Evolutionary conservation across 805 yeast genomes (phyloP).

Genomic region (Candida sakaeoensis): DNA sequence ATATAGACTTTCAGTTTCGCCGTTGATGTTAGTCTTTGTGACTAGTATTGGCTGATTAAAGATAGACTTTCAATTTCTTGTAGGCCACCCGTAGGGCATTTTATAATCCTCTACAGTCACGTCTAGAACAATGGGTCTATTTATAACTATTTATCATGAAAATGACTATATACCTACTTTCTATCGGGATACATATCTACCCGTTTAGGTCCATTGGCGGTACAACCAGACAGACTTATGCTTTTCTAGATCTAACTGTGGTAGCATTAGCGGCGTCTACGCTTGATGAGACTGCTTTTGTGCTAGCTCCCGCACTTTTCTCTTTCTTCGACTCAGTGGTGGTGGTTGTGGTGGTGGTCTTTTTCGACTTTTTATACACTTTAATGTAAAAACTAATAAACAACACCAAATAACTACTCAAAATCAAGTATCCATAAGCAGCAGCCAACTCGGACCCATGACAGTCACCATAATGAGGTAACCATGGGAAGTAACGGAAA

Average conservation of each 20-base stretch:
- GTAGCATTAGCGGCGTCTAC: slow-evolving; percentile 13
- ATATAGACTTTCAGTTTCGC: too few relatives aligned
- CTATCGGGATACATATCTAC: too few relatives aligned
- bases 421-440: slow-evolving; percentile 79
- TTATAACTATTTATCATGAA: too few relatives aligned
- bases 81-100: too few relatives aligned
- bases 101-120: too few relatives aligned
- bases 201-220: too few relatives aligned
- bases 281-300: slow-evolving; percentile 10
- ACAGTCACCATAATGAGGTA: slow-evolving; percentile 80
- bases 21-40: too few relatives aligned
- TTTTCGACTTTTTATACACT: slow-evolving; percentile 58
- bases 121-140: too few relatives aligned
- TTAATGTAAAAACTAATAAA: slow-evolving; percentile 91
- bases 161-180: too few relatives aligned
- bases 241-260: slow-evolving; percentile 34
- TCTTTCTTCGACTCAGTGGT: slow-evolving; percentile 13
- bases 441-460: slow-evolving; percentile 94
- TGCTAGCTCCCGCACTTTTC: slow-evolving; percentile 11
- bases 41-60: too few relatives aligned
- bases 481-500: slow-evolving; percentile 51
- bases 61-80: too few relatives aligned
- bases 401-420: slow-evolving; percentile 82
- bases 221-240: too few relatives aligned
- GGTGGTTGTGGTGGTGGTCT: not conserved